Base-by-base conservation (phyloP, 768 basidiomycete species). In the Clitopilus hobsonii region DNA sequence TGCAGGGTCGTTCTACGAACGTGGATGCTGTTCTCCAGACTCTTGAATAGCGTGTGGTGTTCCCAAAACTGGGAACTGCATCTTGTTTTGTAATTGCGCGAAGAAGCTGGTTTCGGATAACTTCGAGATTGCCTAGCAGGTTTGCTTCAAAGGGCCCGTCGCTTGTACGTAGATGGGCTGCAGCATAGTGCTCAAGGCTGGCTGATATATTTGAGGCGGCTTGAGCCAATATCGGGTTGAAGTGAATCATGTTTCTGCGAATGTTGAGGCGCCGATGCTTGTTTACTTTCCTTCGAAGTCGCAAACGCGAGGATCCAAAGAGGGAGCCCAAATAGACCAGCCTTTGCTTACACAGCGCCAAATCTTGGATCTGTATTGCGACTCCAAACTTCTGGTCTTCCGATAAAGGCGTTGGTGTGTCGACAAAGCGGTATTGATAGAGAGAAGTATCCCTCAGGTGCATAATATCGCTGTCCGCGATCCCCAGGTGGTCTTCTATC, bases 261-360 rank as follows among this genome's bases (percentile, higher is more conserved):
- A 87, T 71, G 16, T 67, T 60, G 5, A 70, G 64, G 1, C 84
- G 81, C 24, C 82, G 61, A 13, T 62, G 65, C 49, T 72, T 63
- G 58, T 82, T 77, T 13, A 62, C 61, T 7, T 62, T 59, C 25
- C 71, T 61, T 20, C 69, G 74, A 0, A 90, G 73, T 22, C 78
- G 75, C 1, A 92, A 70, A 7, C 91, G 80, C 1, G 84, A 83
- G 1, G 88, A 85, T 4, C 89, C 89, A 68, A 92, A 92, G 1
- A 92, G 76, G 0, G 85, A 84, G 7, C 91, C 91, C 13, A 93
- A 63, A 54, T 86, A 82, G 14, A 94, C 63, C 24, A 92, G 77
- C 7, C 76, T 80, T 55, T 81, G 71, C 3, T 63, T 61, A 20
- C 70, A 65, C 25, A 63, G 52, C 3, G 70, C 71, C n/a, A 84